Evolutionary conservation across 257 asterid species (phyloP).

Genomic region (Marsdenia floribunda): DNA sequence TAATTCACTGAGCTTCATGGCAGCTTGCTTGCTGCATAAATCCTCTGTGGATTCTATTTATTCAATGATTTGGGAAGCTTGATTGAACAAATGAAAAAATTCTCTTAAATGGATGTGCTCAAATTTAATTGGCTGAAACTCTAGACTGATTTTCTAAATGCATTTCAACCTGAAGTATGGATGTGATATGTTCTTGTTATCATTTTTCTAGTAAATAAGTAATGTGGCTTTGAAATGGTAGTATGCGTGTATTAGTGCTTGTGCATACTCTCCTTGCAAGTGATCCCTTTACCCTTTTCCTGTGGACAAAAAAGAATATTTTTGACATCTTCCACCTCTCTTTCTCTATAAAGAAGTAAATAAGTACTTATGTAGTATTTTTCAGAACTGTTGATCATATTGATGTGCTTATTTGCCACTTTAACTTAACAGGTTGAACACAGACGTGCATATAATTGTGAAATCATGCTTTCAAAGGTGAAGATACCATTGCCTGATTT

Average conservation of each 20-base stretch:
- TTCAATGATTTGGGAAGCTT: not conserved
- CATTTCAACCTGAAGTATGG: not conserved
- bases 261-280: not conserved
- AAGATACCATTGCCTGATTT: slow-evolving; percentile 76
- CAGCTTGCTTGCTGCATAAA: not conserved
- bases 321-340: not conserved
- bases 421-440: slow-evolving; percentile 66
- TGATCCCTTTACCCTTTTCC: not conserved
- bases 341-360: not conserved
- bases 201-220: not conserved
- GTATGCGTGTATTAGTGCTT: not conserved
- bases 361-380: not conserved
- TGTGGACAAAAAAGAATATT: no score
- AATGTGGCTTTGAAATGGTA: not conserved
- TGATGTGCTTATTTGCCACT: not conserved
- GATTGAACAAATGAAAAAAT: not conserved
- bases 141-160: not conserved
- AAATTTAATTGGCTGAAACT: not conserved
- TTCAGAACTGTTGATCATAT: not conserved
- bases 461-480: slow-evolving; percentile 92
- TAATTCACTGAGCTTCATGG: not conserved
- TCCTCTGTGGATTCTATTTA: no score
- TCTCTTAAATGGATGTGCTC: not conserved
- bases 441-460: slow-evolving; percentile 94
- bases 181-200: not conserved